phyloP scores from a whole-genome alignment of 164 flowering plant species.

The grape (Vitis vinifera) region ASM3070453v1 NC_081817.1:29219001-29219500 shows the following conservation, averaged over 20 bases:
- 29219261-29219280: too few relatives aligned
- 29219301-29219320: too few relatives aligned
- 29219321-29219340: too few relatives aligned
- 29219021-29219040: not conserved
- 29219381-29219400: conserved; percentile 9
- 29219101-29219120: conserved; percentile 5
- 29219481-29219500: conserved; percentile 9
- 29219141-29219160: conserved; percentile 19
- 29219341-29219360: too few relatives aligned
- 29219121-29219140: conserved; percentile 20
- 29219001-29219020: too few relatives aligned
- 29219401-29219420: conserved; percentile 21
- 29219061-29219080: conserved; percentile 2
- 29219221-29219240: too few relatives aligned
- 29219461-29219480: conserved; percentile 1
- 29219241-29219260: too few relatives aligned
- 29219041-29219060: conserved; percentile 13
- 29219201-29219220: not conserved
- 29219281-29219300: too few relatives aligned
- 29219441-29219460: conserved; percentile 13
- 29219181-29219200: conserved; percentile 21
- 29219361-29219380: not conserved
- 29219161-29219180: not conserved
- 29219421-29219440: not conserved
- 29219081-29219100: conserved; percentile 10